Evolutionary conservation across 148 eudicot genomes (phyloP).

Genomic region (Fagopyrum homotropicum): DNA sequence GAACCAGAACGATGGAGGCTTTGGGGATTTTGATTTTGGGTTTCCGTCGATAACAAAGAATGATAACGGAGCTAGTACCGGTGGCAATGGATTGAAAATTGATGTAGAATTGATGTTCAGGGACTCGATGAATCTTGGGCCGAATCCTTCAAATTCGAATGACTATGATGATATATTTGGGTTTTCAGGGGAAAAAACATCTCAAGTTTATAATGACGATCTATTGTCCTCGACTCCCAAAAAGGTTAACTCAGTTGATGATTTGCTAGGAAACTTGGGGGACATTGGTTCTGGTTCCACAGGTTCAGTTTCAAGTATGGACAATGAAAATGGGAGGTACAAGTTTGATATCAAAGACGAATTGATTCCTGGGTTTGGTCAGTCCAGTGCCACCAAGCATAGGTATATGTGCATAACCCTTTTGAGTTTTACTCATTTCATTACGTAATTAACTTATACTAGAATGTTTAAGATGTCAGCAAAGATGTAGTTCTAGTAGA

Average conservation of each 20-base stretch:
- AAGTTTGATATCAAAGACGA: slow-evolving; percentile 32
- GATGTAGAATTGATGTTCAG: slow-evolving; percentile 40
- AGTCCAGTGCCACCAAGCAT: slow-evolving; percentile 11
- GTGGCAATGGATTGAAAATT: slow-evolving; percentile 22
- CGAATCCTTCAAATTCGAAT: slow-evolving; percentile 19
- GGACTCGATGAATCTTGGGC: slow-evolving; percentile 24
- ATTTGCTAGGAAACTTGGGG: slow-evolving; percentile 47
- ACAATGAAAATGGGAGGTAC: slow-evolving; percentile 16
- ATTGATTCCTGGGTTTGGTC: slow-evolving; percentile 60
- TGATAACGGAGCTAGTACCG: slow-evolving; percentile 12
- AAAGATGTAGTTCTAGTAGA: background rate
- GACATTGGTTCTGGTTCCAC: slow-evolving; percentile 23
- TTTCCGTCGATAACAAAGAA: slow-evolving; percentile 26
- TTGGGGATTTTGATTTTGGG: slow-evolving; percentile 33
- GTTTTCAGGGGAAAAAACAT: slow-evolving; percentile 22
- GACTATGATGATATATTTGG: slow-evolving; percentile 44
- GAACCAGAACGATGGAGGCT: slow-evolving; percentile 21
- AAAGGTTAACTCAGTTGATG: slow-evolving; percentile 35
- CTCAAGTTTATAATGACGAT: slow-evolving; percentile 29
- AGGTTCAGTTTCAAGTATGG: slow-evolving; percentile 14
- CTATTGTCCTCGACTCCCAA: slow-evolving; percentile 30
- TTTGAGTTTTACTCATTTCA: background rate
- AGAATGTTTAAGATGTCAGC: background rate
- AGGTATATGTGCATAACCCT: background rate
- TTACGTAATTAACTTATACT: background rate